These are phyloP conservation scores for Lignosus rhinocerotis DNA, from an alignment of 1,284 basidiomycete genomes.

Conservation along the genomic window DNA sequence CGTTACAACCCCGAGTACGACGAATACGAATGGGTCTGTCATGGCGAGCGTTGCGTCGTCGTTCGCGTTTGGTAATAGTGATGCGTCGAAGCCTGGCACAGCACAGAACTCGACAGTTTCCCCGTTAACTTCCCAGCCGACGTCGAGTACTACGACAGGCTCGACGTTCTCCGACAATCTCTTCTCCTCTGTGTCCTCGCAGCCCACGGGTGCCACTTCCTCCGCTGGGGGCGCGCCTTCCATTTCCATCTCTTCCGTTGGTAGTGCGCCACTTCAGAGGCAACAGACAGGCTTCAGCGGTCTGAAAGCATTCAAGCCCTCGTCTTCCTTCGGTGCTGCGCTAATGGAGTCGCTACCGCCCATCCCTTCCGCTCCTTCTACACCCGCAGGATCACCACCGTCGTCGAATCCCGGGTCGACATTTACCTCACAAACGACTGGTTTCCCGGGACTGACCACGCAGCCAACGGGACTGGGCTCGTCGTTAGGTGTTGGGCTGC, in stretches of 20 bases:
- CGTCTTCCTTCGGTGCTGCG: conserved; percentile 84
- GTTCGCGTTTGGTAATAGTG: conserved; percentile 45
- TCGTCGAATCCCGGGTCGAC: conserved; percentile 20
- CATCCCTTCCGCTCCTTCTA: conserved; percentile 56
- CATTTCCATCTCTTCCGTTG: conserved; percentile 27
- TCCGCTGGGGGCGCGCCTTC: conserved; percentile 32
- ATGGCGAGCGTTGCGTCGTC: conserved; percentile 73
- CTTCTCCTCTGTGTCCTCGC: conserved; percentile 50
- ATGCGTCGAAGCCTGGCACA: conserved; percentile 32
- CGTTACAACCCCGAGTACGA: neutral
- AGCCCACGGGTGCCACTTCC: conserved; percentile 48
- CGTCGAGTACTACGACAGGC: conserved; percentile 41
- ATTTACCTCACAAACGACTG: conserved; percentile 36
- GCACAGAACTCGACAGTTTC: conserved; percentile 22
- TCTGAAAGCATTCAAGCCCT: conserved; percentile 90
- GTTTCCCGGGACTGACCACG: conserved; percentile 26
- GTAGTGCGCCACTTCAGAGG: conserved; percentile 50
- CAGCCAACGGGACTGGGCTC: conserved; percentile 27
- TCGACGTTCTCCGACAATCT: conserved; percentile 51
- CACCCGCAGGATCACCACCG: conserved; percentile 38
- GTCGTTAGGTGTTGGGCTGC: conserved; percentile 58
- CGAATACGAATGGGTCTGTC: conserved; percentile 42
- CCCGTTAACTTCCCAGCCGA: conserved; percentile 38
- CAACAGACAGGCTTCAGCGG: conserved; percentile 84
- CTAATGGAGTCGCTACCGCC: conserved; percentile 79